Conservation (phyloP, 768 basidiomycete species). For the Boletellus sp. region DNA sequence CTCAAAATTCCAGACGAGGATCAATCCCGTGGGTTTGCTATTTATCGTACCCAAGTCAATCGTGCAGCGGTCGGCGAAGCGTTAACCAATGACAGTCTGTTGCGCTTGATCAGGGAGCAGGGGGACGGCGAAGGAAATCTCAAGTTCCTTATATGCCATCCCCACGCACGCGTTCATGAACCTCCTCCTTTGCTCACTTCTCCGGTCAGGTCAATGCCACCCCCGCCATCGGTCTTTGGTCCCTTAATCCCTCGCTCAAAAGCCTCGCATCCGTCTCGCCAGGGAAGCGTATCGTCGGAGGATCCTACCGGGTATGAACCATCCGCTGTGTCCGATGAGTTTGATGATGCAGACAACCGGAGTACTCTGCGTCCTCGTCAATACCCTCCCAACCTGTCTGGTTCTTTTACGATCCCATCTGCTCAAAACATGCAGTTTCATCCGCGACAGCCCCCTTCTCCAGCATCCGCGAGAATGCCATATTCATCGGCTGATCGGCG, state of each 20-base stretch:
- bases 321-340: slow-evolving; percentile 47
- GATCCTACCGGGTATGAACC: slow-evolving; percentile 69
- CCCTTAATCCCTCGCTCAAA: slow-evolving; percentile 49
- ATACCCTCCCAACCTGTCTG: slow-evolving; percentile 22
- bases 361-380: slow-evolving; percentile 43
- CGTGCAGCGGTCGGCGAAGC: slow-evolving; percentile 71
- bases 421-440: slow-evolving; percentile 39
- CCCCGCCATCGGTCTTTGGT: slow-evolving; percentile 44
- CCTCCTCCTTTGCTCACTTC: slow-evolving; percentile 36
- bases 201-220: slow-evolving; percentile 46
- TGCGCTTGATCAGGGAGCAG: slow-evolving; percentile 63
- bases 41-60: slow-evolving; percentile 88
- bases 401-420: slow-evolving; percentile 33
- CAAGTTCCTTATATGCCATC: slow-evolving; percentile 78
- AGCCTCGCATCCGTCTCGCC: slow-evolving; percentile 52
- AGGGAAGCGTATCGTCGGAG: slow-evolving; percentile 69
- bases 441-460: slow-evolving; percentile 37
- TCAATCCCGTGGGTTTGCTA: slow-evolving; percentile 59
- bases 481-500: slow-evolving; percentile 26
- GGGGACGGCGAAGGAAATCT: slow-evolving; percentile 79
- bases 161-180: slow-evolving; percentile 59
- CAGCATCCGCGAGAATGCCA: slow-evolving; percentile 28
- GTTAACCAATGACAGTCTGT: slow-evolving; percentile 64
- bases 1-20: slow-evolving; percentile 84
- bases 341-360: slow-evolving; percentile 54